These are phyloP conservation scores for Stipa capillata DNA, from an alignment of 176 grass and related monocot species.

Conservation along the genomic window DNA sequence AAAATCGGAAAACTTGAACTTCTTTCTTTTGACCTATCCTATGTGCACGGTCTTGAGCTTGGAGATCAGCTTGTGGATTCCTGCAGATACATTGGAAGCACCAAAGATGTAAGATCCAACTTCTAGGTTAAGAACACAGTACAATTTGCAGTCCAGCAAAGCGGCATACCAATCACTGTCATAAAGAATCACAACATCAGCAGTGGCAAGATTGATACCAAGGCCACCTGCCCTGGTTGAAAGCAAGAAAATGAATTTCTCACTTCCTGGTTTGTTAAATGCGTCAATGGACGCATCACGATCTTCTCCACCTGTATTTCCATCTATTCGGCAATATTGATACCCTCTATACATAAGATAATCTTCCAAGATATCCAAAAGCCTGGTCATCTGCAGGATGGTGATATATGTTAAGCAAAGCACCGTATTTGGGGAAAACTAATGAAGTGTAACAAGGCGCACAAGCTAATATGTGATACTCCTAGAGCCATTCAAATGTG, in stretches of 20 bases:
- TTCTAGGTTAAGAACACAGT: neutral
- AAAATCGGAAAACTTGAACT: slow-evolving; percentile 99
- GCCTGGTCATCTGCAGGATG: slow-evolving; percentile 86
- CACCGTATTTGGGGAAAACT: neutral
- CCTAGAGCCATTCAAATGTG: neutral
- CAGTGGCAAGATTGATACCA: slow-evolving; percentile 96
- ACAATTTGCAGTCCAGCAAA: slow-evolving; percentile 15
- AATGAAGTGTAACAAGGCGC: neutral
- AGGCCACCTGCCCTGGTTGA: slow-evolving; percentile 95
- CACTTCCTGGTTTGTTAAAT: slow-evolving; percentile 82
- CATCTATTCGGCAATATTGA: slow-evolving; percentile 95
- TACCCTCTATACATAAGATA: slow-evolving; percentile 91
- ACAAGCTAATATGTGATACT: neutral
- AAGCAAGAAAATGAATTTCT: slow-evolving; percentile 98
- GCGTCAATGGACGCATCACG: slow-evolving; percentile 96
- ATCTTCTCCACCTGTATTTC: slow-evolving; percentile 94
- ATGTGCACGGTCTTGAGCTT: slow-evolving; percentile 97
- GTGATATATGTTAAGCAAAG: neutral
- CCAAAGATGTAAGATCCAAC: neutral
- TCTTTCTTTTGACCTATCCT: slow-evolving; percentile 99
- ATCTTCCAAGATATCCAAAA: slow-evolving; percentile 96
- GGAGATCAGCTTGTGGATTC: slow-evolving; percentile 98
- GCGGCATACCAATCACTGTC: slow-evolving; percentile 87
- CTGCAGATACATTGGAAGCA: slow-evolving; percentile 36
- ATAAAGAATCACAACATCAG: slow-evolving; percentile 98